Base-by-base conservation (phyloP, 345 rosid species). In the Citrus trifoliata region DNA sequence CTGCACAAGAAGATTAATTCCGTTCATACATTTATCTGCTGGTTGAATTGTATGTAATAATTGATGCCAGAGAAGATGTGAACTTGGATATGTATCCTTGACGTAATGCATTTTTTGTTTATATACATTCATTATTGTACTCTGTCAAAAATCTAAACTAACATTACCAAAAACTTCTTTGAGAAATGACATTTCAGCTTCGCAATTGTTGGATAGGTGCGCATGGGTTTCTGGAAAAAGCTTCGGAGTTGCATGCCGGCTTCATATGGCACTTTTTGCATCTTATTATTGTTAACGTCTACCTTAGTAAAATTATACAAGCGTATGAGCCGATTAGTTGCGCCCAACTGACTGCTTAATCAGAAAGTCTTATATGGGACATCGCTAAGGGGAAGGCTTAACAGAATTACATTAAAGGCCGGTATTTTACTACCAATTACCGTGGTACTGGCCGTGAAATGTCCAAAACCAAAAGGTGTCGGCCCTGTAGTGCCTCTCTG, bases 1-100 rank as follows among this genome's bases (percentile, higher is more conserved):
- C 69, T 33, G 81, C 82, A 38, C 75, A 66, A 82, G 79, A 69
- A 28, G 76, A 78, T 67, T 71, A 56, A n/a, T 80, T 25, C 74
- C 56, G 67, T 79, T 71, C 69, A 33, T 27, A 37, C 27, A 67
- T 53, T 25, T 67, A 48, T 33, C 60, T 59, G 33, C 64, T 37
- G 30, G 28, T 74, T 37, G 75, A 73, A 76, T 30, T 55, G 73
- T 79, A 46, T 18, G 22, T 19, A 79, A 73, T 73, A 68, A 76
- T 80, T 58, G 55, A 3, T 78, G 69, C 30, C 78, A 70, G 66
- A 40, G 64, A 61, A 73, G 71, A 82, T 73, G 82, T 55, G 51
- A 46, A 12, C 51, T 46, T 76, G 83, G 51, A 71, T 28, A 3
- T 19, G n/a, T 46, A 28, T 82, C 76, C 37, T 75, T 46, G 72